A percentile compares a stretch with the other conserved stretches of the same genome.
Evolutionary conservation across 805 yeast species (phyloP).

Genomic region (Debaryomyces hansenii): DNA sequence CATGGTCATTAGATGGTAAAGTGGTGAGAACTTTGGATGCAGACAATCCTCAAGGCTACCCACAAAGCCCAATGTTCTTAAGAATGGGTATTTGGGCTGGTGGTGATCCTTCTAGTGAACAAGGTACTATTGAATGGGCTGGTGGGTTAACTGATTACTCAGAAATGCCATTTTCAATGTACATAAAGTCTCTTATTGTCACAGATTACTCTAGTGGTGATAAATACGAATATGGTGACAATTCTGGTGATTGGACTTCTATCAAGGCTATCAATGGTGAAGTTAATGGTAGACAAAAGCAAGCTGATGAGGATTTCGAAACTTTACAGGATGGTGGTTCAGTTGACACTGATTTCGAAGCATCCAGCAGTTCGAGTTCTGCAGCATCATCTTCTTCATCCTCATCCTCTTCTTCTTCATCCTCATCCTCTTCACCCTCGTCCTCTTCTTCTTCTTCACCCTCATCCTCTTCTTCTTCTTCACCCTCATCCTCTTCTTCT

Average conservation of each 20-base stretch:
- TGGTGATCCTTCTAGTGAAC: conserved; percentile 64
- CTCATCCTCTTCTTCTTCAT: conserved; percentile 6
- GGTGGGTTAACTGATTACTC: conserved; percentile 71
- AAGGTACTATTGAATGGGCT: conserved; percentile 80
- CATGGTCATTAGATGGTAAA: conserved; percentile 74
- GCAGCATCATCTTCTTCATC: conserved; percentile 1
- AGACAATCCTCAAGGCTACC: conserved; percentile 65
- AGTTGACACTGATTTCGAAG: conserved; percentile 14
- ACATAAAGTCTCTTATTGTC: conserved; percentile 58
- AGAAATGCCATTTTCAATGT: conserved; percentile 68
- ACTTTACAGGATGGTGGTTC: conserved; percentile 33
- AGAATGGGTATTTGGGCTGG: conserved; percentile 80
- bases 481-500: conserved; percentile 4
- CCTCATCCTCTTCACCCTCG: conserved; percentile 10
- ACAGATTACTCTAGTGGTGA: conserved; percentile 69
- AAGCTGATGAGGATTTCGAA: conserved; percentile 38
- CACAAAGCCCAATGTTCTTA: conserved; percentile 86
- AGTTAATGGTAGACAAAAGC: conserved; percentile 56
- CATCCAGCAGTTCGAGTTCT: conserved; percentile 1
- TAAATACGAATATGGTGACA: conserved; percentile 54
- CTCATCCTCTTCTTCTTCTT: conserved; percentile 4
- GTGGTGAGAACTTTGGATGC: conserved; percentile 64
- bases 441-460: conserved; percentile 7
- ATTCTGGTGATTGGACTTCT: conserved; percentile 59
- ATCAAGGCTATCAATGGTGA: conserved; percentile 57